These are phyloP conservation scores for Russula sp. DNA, from an alignment of 768 basidiomycete genomes.

Conservation along the genomic window DNA sequence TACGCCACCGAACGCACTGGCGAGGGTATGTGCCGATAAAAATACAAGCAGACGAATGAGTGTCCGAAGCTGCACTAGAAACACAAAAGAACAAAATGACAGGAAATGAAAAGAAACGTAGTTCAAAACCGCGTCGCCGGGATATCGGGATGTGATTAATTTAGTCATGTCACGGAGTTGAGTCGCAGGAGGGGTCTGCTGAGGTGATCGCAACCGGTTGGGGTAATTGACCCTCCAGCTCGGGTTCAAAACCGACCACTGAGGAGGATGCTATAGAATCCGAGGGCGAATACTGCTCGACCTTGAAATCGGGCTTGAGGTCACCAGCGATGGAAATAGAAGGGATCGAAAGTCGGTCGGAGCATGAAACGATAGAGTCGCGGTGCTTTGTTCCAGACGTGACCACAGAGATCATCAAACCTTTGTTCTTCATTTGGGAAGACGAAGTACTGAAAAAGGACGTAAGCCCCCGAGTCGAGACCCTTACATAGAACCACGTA, in stretches of 20 bases:
- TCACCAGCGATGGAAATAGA: slow-evolving; percentile 11
- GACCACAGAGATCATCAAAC: slow-evolving; percentile 5
- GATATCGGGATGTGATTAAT: not conserved
- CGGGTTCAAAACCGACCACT: not conserved
- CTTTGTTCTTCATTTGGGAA: slow-evolving; percentile 4
- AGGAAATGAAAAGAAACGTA: no score
- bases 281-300: slow-evolving; percentile 1
- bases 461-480: not conserved
- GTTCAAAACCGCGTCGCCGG: slow-evolving; percentile 8
- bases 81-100: not conserved
- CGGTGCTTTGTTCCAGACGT: not conserved
- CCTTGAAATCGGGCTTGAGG: slow-evolving; percentile 8
- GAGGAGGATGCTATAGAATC: slow-evolving; percentile 4
- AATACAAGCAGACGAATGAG: not conserved
- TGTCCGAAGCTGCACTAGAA: not conserved
- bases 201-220: not conserved
- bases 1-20: not conserved
- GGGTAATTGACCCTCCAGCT: not conserved
- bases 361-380: slow-evolving; percentile 1
- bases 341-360: slow-evolving; percentile 17
- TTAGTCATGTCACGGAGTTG: not conserved
- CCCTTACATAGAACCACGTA: not conserved
- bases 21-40: slow-evolving; percentile 12
- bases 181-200: not conserved
- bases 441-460: not conserved